Conservation (phyloP, 495 filamentous ascomycete genomes). For the Aspergillus haitiensis region DNA sequence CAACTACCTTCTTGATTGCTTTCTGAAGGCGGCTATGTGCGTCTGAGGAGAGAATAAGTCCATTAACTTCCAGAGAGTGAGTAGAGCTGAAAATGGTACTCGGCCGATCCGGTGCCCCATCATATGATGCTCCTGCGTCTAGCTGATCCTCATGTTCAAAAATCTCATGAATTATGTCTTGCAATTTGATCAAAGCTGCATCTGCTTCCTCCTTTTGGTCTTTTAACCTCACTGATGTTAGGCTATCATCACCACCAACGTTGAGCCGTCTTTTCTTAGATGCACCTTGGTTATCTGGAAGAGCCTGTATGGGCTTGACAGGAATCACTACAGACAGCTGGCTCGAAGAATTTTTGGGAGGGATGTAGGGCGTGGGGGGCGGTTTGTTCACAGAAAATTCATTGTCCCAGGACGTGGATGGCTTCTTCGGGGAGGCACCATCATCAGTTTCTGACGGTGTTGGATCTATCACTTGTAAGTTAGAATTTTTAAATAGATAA, state of each 20-base stretch:
- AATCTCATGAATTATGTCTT: constrained; percentile 66
- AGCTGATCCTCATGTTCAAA: constrained; percentile 76
- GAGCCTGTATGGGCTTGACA: constrained; percentile 33
- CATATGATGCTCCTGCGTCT: constrained; percentile 47
- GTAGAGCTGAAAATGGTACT: constrained; percentile 46
- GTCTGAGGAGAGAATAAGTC: constrained; percentile 61
- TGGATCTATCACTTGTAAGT: constrained; percentile 38
- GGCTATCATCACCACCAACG: constrained; percentile 28
- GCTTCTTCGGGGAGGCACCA: constrained; percentile 24
- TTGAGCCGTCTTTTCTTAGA: constrained; percentile 39
- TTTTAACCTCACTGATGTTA: constrained; percentile 38
- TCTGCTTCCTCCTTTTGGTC: constrained; percentile 83
- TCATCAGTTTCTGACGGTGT: constrained; percentile 34
- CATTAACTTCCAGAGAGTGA: constrained; percentile 50
- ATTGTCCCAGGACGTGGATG: constrained; percentile 23
- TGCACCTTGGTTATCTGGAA: constrained; percentile 19
- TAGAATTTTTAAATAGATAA: not conserved
- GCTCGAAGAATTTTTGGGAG: constrained; percentile 25
- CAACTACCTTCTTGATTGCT: constrained; percentile 67
- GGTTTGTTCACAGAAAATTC: constrained; percentile 25
- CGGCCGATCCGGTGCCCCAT: constrained; percentile 34
- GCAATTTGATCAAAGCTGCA: constrained; percentile 63
- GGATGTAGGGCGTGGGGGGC: constrained; percentile 20
- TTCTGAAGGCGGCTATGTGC: constrained; percentile 69
- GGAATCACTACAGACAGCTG: constrained; percentile 44